Conservation (phyloP, 2,329 filamentous ascomycete species). For the Pezicula neosporulosa region DNA sequence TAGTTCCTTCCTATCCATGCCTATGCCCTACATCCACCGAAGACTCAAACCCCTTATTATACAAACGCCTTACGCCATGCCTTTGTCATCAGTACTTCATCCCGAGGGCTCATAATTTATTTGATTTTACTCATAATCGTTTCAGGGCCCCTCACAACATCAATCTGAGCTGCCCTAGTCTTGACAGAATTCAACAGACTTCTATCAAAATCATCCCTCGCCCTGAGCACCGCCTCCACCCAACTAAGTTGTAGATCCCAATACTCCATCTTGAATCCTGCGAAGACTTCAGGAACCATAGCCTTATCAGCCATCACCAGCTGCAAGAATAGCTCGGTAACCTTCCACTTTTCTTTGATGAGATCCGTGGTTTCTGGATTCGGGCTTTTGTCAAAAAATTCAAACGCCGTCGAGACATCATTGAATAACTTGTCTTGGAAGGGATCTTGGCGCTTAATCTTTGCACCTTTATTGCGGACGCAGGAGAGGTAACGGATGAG, state of each 20-base stretch:
- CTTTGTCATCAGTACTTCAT: background rate
- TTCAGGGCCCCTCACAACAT: conserved; percentile 75
- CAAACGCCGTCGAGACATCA: conserved; percentile 86
- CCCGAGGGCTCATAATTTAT: conserved; percentile 32
- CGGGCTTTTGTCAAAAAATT: conserved; percentile 69
- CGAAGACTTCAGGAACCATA: conserved; percentile 73
- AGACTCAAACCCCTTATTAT: background rate
- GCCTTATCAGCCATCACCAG: conserved; percentile 76
- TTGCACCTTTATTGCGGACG: conserved; percentile 85
- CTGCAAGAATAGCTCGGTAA: conserved; percentile 78
- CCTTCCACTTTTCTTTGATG: conserved; percentile 91
- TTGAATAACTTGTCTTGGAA: conserved; percentile 93
- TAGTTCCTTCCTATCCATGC: too few species aligned
- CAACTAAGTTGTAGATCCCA: conserved; percentile 94
- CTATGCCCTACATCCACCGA: too few species aligned
- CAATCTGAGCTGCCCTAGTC: conserved; percentile 79
- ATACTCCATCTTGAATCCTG: conserved; percentile 77
- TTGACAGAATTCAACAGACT: conserved; percentile 87
- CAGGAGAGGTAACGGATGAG: conserved; percentile 79
- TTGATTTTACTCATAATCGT: conserved; percentile 95
- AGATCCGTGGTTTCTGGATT: conserved; percentile 65
- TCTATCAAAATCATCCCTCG: conserved; percentile 90
- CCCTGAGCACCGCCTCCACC: conserved; percentile 87
- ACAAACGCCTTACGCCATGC: background rate
- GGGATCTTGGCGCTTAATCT: conserved; percentile 81